Conservation (phyloP, 768 basidiomycete species). For the Macrolepiota dolichaula region DNA sequence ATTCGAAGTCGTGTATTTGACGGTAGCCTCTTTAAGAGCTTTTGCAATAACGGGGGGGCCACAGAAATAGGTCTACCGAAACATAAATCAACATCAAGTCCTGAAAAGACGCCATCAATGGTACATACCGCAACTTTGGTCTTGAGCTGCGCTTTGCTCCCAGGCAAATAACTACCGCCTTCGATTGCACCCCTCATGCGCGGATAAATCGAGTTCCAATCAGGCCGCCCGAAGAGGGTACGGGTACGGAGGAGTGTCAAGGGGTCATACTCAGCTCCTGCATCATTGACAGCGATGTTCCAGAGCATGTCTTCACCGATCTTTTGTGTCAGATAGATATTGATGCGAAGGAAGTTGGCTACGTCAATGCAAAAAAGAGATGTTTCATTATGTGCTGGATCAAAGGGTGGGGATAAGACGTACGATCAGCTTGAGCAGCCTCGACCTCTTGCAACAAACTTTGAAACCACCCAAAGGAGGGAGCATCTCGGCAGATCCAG, state of each 20-base stretch:
- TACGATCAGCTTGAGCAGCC: constrained; percentile 84
- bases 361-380: not conserved
- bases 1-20: constrained; percentile 46
- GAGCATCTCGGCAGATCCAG: constrained; percentile 91
- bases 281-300: constrained; percentile 89
- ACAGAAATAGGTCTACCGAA: constrained; percentile 79
- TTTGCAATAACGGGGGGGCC: constrained; percentile 77
- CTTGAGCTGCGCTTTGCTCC: constrained; percentile 72
- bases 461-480: constrained; percentile 99
- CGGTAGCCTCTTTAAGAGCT: constrained; percentile 69
- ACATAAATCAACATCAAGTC: constrained; percentile 5
- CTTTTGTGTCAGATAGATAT: constrained; percentile 87
- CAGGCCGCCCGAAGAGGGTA: constrained; percentile 90
- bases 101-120: constrained; percentile 13
- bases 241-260: constrained; percentile 84
- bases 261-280: constrained; percentile 83
- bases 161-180: constrained; percentile 76
- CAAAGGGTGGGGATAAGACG: constrained; percentile 27
- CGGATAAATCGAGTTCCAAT: constrained; percentile 81
- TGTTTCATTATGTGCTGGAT: not conserved
- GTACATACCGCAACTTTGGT: constrained; percentile 75
- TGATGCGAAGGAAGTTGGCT: constrained; percentile 93
- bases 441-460: constrained; percentile 85
- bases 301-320: constrained; percentile 84
- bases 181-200: constrained; percentile 79